Evolutionary conservation across 2,329 filamentous ascomycete genomes (phyloP).

Genomic region (Polychaeton citri): DNA sequence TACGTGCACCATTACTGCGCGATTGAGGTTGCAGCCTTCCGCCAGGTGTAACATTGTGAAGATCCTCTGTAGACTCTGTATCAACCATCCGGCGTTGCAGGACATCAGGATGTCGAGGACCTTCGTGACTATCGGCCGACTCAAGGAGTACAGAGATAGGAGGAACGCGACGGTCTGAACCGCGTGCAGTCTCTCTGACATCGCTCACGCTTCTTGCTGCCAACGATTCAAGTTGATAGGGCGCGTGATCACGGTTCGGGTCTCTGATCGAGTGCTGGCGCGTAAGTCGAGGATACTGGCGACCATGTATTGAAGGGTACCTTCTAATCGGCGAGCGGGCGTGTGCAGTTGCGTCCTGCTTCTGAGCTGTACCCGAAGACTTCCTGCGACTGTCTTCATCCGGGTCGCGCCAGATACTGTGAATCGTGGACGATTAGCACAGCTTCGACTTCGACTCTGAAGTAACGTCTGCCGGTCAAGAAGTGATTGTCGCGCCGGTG

Average conservation of each 20-base stretch:
- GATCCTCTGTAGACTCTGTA: too few species aligned
- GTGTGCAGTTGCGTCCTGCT: constrained; percentile 38
- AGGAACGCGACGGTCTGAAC: constrained; percentile 12
- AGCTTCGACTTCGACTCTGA: background rate
- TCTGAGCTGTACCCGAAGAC: constrained; percentile 29
- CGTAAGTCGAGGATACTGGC: constrained; percentile 6
- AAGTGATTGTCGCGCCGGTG: too few species aligned
- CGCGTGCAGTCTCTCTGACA: constrained; percentile 5
- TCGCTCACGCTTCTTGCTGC: constrained; percentile 9
- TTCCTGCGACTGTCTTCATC: constrained; percentile 22
- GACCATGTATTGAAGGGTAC: constrained; percentile 17
- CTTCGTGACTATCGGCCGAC: constrained; percentile 9
- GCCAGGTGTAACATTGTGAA: too few species aligned
- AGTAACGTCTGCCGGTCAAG: too few species aligned
- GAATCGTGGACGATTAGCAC: constrained; percentile 1
- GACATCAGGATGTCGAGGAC: too few species aligned
- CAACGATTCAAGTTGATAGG: constrained; percentile 1
- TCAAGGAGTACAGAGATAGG: constrained; percentile 18
- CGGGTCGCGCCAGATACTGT: constrained; percentile 43
- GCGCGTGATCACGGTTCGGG: constrained; percentile 1
- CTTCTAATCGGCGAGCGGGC: constrained; percentile 47
- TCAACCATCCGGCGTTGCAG: too few species aligned
- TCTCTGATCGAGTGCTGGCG: constrained; percentile 16
- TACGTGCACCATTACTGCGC: too few species aligned
- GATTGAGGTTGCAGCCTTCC: too few species aligned